phyloP scores from a whole-genome alignment of 129 eudicot species.

The Saussurea involucrata region DNA sequence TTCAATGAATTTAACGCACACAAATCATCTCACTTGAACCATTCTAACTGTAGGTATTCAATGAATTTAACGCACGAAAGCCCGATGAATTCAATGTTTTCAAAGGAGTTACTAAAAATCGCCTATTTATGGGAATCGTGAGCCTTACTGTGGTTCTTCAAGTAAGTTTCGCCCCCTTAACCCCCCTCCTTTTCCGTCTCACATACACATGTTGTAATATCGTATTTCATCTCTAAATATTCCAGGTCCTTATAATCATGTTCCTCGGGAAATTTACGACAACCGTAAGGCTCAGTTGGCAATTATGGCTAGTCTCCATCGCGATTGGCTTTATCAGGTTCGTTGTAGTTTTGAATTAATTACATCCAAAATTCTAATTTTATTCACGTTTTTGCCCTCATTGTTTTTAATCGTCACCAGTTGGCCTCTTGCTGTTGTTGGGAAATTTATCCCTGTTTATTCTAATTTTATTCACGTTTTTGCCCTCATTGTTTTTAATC shows the following conservation, averaged over 20 bases:
- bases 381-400: background rate
- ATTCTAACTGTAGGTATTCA: slow-evolving; percentile 52
- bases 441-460: slow-evolving; percentile 54
- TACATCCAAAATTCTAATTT: background rate
- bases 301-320: slow-evolving; percentile 76
- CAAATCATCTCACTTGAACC: background rate
- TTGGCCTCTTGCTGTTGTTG: slow-evolving; percentile 64
- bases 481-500: background rate
- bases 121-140: slow-evolving; percentile 70
- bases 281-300: slow-evolving; percentile 78
- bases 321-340: slow-evolving; percentile 71
- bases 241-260: slow-evolving; percentile 64
- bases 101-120: slow-evolving; percentile 69
- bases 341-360: slow-evolving; percentile 13
- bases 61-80: slow-evolving; percentile 90
- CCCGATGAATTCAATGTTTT: slow-evolving; percentile 83
- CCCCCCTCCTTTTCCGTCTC: background rate
- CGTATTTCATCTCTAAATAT: background rate
- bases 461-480: background rate
- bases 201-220: background rate
- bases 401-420: slow-evolving; percentile 21
- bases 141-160: slow-evolving; percentile 66
- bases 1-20: no score
- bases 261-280: slow-evolving; percentile 84
- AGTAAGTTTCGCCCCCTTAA: slow-evolving; percentile 23